Base-by-base conservation (phyloP, 192 early-diverging fungal species). In the Backusella tarrabulga region DNA sequence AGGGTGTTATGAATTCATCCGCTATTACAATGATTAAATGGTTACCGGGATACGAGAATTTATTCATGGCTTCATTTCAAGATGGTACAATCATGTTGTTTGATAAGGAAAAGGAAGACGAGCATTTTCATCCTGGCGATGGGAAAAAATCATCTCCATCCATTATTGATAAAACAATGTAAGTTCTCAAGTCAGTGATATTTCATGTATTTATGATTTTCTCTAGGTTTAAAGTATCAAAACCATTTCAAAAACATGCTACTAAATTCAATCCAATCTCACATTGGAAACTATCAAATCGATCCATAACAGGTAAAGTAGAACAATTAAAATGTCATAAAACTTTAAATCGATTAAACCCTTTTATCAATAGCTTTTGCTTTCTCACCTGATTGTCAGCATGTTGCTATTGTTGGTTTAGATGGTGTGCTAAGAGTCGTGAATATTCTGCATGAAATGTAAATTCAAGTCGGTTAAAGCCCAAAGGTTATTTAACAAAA, bases 71-170 rank as follows among this genome's bases (percentile, higher is more conserved):
- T 3, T 90, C 94, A 1, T 96, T 91, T 36, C 88, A 91, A 7
- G 96, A 99, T 79, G 97, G 97, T 9, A 86, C 89, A 17, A 85
- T 97, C 21, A 87, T 97, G 80, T 83, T 95, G 17, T 93, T 95
- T 85, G 96, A 99, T 84, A 93, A 95, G 77, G 92, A 94, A 14
- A 91, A 92, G 71, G 96, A 98, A n/a, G 96, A 99, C 75, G 90
- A 89, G 70, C 68, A 71, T 5, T 91, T 87, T 68, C 68, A 80
- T 38, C 76, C 75, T 44, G 66, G 21, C 17, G 63, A 76, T 60
- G 54, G 54, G 23, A 60, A 60, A 9, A 34, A 34, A 4, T 46
- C 32, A 26, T 23, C 54, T 36, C 14, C 68, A 35, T 23, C 68
- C 7, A 11, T 70, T 8, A 40, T 70, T 8, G 68, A 70, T 36